These are phyloP conservation scores for Ganoderma multipileum DNA, from an alignment of 1,284 basidiomycete genomes.

Conservation along the genomic window DNA sequence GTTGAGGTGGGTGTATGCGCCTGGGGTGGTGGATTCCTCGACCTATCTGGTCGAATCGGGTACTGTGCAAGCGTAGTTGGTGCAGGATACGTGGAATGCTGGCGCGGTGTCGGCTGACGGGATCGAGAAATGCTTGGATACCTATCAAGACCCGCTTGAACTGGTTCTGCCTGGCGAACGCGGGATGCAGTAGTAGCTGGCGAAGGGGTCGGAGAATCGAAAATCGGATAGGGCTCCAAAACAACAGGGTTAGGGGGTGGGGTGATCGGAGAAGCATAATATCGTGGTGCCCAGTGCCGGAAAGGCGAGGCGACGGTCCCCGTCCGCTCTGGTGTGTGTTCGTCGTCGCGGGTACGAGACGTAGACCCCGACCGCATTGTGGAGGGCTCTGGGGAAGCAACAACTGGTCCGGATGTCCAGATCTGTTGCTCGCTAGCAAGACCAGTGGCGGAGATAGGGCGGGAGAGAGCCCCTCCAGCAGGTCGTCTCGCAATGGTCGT, in stretches of 20 bases:
- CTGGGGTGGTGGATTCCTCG: conserved; percentile 1
- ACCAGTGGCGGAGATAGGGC: background rate
- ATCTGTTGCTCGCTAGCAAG: background rate
- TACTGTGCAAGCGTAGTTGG: background rate
- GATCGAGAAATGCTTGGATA: background rate
- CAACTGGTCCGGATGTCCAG: background rate
- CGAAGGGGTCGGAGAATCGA: background rate
- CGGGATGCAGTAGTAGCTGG: background rate
- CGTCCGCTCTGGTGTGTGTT: background rate
- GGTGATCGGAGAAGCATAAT: conserved; percentile 1
- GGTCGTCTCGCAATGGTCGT: background rate
- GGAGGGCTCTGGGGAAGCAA: conserved; percentile 2
- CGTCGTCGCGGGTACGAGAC: background rate
- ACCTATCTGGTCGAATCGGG: background rate
- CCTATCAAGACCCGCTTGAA: background rate
- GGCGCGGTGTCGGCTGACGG: background rate
- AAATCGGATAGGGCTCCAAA: background rate
- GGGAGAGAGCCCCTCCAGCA: background rate
- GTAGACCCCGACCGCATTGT: background rate
- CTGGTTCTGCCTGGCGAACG: background rate
- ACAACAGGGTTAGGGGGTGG: background rate
- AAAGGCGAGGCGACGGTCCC: background rate
- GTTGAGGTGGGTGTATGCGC: background rate
- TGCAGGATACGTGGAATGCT: background rate
- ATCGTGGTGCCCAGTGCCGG: conserved; percentile 2